A percentile compares a stretch with the other conserved stretches of the same genome.
Evolutionary conservation across 352 stramenopile genomes (phyloP).

Genomic region (Phytophthora litchii): DNA sequence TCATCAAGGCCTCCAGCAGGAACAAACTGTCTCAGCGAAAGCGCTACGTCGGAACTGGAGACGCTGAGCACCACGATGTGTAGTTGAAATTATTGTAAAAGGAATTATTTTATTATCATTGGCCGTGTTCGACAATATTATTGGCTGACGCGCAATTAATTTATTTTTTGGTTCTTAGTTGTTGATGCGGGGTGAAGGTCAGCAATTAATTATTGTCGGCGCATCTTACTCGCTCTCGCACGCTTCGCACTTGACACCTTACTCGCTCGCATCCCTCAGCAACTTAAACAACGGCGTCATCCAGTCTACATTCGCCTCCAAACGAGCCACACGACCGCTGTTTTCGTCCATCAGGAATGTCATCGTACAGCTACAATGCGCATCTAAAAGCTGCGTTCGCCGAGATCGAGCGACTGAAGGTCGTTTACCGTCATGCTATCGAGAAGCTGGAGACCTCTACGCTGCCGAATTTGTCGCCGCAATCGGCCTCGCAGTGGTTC

Average conservation of each 20-base stretch:
- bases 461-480: slow-evolving; percentile 42
- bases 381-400: slow-evolving; percentile 53
- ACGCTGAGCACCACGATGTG: slow-evolving; percentile 12
- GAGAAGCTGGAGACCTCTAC: slow-evolving; percentile 48
- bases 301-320: slow-evolving; percentile 7
- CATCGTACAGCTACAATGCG: slow-evolving; percentile 10
- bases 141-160: too few relatives aligned
- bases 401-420: slow-evolving; percentile 56
- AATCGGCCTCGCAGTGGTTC: slow-evolving; percentile 64
- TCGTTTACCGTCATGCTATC: slow-evolving; percentile 44
- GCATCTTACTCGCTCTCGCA: too few relatives aligned
- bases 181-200: slow-evolving; percentile 15
- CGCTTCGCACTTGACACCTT: too few relatives aligned
- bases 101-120: too few relatives aligned
- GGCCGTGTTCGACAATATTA: too few relatives aligned
- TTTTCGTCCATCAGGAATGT: slow-evolving; percentile 14
- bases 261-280: not conserved
- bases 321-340: slow-evolving; percentile 8
- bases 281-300: slow-evolving; percentile 3
- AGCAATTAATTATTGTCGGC: slow-evolving; percentile 39
- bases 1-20: slow-evolving; percentile 69
- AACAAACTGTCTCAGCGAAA: slow-evolving; percentile 66
- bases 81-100: slow-evolving; percentile 5
- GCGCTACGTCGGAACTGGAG: slow-evolving; percentile 20
- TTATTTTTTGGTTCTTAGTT: too few relatives aligned